A percentile compares a stretch with the other conserved stretches of the same genome.
These are phyloP conservation scores for Aspergillus ellipticus DNA, from an alignment of 495 filamentous ascomycete species.

Conservation along the genomic window DNA sequence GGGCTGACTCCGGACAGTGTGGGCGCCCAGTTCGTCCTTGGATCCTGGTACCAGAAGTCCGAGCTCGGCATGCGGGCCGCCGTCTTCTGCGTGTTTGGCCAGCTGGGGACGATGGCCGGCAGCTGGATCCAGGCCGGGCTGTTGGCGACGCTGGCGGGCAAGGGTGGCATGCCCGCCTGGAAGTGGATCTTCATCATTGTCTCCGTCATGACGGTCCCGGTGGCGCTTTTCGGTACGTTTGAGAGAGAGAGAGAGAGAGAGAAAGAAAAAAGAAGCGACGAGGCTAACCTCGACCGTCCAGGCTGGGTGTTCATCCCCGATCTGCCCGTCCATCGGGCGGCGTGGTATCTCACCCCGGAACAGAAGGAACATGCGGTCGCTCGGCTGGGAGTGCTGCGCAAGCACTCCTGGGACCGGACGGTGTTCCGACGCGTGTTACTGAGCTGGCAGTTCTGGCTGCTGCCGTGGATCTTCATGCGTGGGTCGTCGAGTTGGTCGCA, in stretches of 20 bases:
- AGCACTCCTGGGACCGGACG: conserved; percentile 28
- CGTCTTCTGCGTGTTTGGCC: conserved; percentile 29
- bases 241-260: too few species aligned
- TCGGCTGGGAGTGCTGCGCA: conserved; percentile 20
- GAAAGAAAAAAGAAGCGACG: too few species aligned
- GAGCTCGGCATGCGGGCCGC: conserved; percentile 29
- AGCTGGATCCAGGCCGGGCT: conserved; percentile 31
- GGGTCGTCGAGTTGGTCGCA: conserved; percentile 9
- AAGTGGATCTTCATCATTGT: conserved; percentile 35
- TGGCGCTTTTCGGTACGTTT: conserved; percentile 30
- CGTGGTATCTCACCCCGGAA: conserved; percentile 32
- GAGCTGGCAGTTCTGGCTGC: conserved; percentile 36
- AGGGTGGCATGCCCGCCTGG: conserved; percentile 28
- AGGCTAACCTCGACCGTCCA: background rate
- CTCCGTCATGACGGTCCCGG: conserved; percentile 28
- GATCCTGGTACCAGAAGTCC: conserved; percentile 28
- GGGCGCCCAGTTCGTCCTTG: conserved; percentile 28
- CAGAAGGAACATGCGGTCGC: conserved; percentile 29
- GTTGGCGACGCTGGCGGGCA: conserved; percentile 18
- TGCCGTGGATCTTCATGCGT: conserved; percentile 36
- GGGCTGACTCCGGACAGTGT: conserved; percentile 13
- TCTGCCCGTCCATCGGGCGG: conserved; percentile 28
- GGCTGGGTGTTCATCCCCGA: conserved; percentile 37
- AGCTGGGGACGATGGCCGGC: conserved; percentile 28
- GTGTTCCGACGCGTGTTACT: conserved; percentile 28